Base-by-base conservation (phyloP, 2,329 filamentous ascomycete genomes). In the Fusarium buharicum region DNA sequence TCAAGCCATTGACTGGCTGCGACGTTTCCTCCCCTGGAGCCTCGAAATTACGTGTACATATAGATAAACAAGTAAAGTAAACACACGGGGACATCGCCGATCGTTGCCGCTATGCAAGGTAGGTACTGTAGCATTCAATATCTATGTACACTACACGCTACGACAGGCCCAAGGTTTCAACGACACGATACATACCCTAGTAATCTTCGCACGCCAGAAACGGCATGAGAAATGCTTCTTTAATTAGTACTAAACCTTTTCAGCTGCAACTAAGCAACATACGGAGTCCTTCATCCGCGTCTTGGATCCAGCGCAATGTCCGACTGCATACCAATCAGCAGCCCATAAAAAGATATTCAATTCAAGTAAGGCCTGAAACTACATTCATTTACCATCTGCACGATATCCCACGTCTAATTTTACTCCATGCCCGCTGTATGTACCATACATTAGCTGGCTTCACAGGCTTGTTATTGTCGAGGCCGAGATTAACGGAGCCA, bases 261-360 rank as follows among this genome's bases (percentile, higher is more conserved):
- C 31, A 59, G 59, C 55, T 53, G 13, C 13, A 53, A 48, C 59
- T 62, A 63, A 63, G 20, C 34, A 17, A 17, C n/a, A 22, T 58
- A 48, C 55, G 55, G 56, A 59, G 40, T 24, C 41, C 37, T 55
- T 55, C 56, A 59, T 59, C 56, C 56, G 55, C 55, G 60, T 27
- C n/a, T 43, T 50, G 47, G 56, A 56, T 50, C 61, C 61, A 64
- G 47, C 31, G 55, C 43, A 64, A 64, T 62, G 59, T 64, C 61
- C 62, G 51, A 34, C 51, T 57, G 38, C 60, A 62, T 64, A 27
- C 62, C 62, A 65, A 62, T 50, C 52, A 65, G 36, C 18, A 39
- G 17, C 4, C 12, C 16, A 34, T 34, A 51, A 37, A 47, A 47
- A 38, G n/a, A 27, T 43, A 43, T 44, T 45, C 48, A 62, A 43